Base-by-base conservation (phyloP, 2,329 filamentous ascomycete species). In the Dactylellina cionopaga region DNA sequence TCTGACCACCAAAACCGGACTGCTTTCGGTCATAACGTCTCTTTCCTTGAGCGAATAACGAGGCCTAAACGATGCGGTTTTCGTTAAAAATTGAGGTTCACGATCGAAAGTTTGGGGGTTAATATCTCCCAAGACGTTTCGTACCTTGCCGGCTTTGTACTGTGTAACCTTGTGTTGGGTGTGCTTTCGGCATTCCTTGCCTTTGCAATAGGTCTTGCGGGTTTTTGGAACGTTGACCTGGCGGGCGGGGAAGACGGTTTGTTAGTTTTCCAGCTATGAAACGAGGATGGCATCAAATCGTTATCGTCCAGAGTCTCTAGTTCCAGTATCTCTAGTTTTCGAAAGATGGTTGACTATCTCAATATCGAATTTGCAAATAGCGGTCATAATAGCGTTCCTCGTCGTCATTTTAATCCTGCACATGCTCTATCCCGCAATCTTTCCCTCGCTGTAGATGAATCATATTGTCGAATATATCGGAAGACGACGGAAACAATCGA, bases 1-100 rank as follows among this genome's bases (percentile, higher is more conserved):
- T 99, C 88, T 99, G 95, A 93, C 95, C 95, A 92, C 95, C 95
- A 83, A 97, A 98, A 91, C 94, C 94, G 83, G 90, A 92, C 87
- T 98, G 94, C 88, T 98, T 98, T 83, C 92, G 89, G 86, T 96
- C 92, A 87, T 98, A 98, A 90, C 94, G 93, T 85, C 94, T 92
- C 91, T 98, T 99, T 89, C 94, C 94, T 89, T 99, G 94, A 78
- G 92, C 92, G 87, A 92, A 96, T 78, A 94, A 87, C 81, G 92
- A 96, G 82, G 92, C 92, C 89, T 90, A 77, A 37, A 64, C 64
- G 47, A 65, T n/a, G n/a, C n/a, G n/a, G n/a, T n/a, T 65, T 59
- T 75, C 49, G 39, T 65, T 43, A 77, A 35, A 55, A 22, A 77
- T 70, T 77, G 76, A 66, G 77, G 75, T 56, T 75, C 76, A 75